phyloP scores from a whole-genome alignment of 140 eudicot species.

The Artemisia princeps region DNA sequence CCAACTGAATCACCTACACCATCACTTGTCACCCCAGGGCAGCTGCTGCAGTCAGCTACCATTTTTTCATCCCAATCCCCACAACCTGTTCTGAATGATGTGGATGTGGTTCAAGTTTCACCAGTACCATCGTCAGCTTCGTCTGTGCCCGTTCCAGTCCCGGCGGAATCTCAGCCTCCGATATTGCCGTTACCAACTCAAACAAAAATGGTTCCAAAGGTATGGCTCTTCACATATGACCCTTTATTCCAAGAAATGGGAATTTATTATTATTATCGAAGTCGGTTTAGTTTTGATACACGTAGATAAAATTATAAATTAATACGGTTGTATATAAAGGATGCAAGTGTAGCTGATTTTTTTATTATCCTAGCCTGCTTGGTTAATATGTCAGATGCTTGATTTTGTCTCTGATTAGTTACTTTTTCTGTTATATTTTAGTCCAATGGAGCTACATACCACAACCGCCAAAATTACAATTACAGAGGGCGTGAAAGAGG shows the following conservation, averaged over 20 bases:
- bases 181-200: conserved; percentile 65
- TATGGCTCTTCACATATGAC: conserved; percentile 1
- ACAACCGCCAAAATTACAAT: too few relatives aligned
- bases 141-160: conserved; percentile 23
- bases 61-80: conserved; percentile 35
- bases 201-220: conserved; percentile 48
- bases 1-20: conserved; percentile 43
- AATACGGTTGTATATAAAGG: too few relatives aligned
- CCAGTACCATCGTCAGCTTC: conserved; percentile 38
- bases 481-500: too few relatives aligned
- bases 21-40: conserved; percentile 72
- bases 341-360: too few relatives aligned
- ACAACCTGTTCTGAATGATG: conserved; percentile 47
- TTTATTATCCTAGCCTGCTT: not conserved
- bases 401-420: too few relatives aligned
- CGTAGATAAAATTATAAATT: too few relatives aligned
- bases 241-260: too few relatives aligned
- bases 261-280: too few relatives aligned
- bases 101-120: conserved; percentile 57
- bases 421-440: too few relatives aligned
- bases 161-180: conserved; percentile 70
- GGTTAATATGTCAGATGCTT: too few relatives aligned
- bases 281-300: too few relatives aligned
- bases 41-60: conserved; percentile 49
- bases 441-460: too few relatives aligned